Evolutionary conservation across 1,284 basidiomycete species (phyloP), one percentile per base, ranked within the genome.

Genomic region (Pyrrhoderma lamaoense): DNA sequence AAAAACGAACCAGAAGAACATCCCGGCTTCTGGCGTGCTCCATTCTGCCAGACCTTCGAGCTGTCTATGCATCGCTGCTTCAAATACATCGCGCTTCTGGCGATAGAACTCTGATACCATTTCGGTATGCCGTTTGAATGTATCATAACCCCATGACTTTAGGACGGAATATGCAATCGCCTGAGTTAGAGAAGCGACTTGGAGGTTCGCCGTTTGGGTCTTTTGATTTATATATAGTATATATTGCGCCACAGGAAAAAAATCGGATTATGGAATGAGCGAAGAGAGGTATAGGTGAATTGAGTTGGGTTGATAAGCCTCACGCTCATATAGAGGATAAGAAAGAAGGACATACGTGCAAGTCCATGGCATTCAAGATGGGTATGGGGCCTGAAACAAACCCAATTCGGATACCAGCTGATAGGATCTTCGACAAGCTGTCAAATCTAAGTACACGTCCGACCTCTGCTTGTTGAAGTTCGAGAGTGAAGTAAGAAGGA

Each of bases 391-490:
- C 94, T 3, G 87, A 83, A 0, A 80, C 81, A 64, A 89, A 94
- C 9, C 93, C 93, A 57, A 93, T 74, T 22, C 85, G 78, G 59
- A 88, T 77, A 47, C 90, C 91, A 13, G 85, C 84, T 8, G 88
- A 89, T 18, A 94, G 71, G 39, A 95, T 75, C 72, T 97, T 97
- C 51, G 86, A 90, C 56, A 96, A 75, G 63, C 86, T 89, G 64
- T 94, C 92, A 64, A 93, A 90, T 36, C 92, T 79, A 21, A 93
- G 56, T 8, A 93, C 89, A n/a, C 84, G 79, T 2, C 90, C 90
- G 25, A 79, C 76, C 56, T 77, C 74, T 16, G 71, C 67, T 49
- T 74, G 68, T 49, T 79, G 71, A 2, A 64, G 42, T 21, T 94
- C 91, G 42, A 93, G 73, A 48, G 77, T 70, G 64, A 93, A 92